Conservation (phyloP, 306 rosid species). For the Pyrus bretschneideri region DNA sequence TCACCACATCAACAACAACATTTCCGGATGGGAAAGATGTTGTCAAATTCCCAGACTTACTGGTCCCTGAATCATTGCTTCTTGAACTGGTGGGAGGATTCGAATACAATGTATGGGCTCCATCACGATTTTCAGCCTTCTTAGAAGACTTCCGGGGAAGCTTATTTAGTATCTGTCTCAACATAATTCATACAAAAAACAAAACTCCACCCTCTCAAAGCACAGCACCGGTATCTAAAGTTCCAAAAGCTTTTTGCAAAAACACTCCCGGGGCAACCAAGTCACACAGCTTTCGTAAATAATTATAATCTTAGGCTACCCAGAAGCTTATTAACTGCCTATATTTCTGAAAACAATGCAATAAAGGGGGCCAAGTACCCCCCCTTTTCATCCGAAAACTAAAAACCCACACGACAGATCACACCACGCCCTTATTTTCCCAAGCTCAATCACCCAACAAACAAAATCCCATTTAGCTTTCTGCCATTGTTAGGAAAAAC, state of each 20-base stretch:
- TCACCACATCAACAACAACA: slow-evolving; percentile 31
- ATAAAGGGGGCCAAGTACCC: slow-evolving; percentile 5
- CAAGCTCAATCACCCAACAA: slow-evolving; percentile 7
- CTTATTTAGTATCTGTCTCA: slow-evolving; percentile 50
- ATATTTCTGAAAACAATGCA: neutral
- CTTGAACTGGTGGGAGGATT: slow-evolving; percentile 29
- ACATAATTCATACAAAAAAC: slow-evolving; percentile 43
- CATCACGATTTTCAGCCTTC: slow-evolving; percentile 45
- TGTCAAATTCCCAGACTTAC: slow-evolving; percentile 33
- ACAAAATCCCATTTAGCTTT: slow-evolving; percentile 1
- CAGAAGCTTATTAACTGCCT: neutral
- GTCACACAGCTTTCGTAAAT: neutral
- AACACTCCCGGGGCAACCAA: neutral
- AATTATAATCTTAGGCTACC: neutral
- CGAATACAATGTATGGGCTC: slow-evolving; percentile 28
- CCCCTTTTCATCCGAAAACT: slow-evolving; percentile 30
- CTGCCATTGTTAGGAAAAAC: neutral
- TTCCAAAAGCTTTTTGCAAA: neutral
- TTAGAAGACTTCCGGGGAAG: slow-evolving; percentile 57
- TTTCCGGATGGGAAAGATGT: slow-evolving; percentile 26
- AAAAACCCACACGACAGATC: slow-evolving; percentile 22
- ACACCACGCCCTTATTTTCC: slow-evolving; percentile 7
- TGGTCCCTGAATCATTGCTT: slow-evolving; percentile 34
- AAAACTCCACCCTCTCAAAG: slow-evolving; percentile 5
- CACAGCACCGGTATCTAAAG: slow-evolving; percentile 2